These are phyloP conservation scores for Leptographium radiaticola DNA, from an alignment of 2,329 filamentous ascomycete species.

Conservation along the genomic window DNA sequence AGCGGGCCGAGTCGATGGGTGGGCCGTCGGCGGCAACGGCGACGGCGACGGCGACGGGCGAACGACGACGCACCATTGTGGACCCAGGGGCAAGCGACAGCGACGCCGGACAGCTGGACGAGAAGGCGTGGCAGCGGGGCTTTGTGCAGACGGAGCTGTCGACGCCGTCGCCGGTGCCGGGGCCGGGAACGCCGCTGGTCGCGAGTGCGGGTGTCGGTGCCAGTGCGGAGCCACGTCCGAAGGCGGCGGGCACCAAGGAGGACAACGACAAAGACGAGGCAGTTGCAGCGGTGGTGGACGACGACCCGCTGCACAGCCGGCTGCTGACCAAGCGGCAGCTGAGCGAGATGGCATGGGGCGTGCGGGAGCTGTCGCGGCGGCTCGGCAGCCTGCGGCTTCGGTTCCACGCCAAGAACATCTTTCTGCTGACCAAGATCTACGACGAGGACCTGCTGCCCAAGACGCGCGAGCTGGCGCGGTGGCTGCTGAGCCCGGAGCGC, in stretches of 20 bases:
- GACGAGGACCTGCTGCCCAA: slow-evolving; percentile 68
- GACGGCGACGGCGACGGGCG: slow-evolving; percentile 17
- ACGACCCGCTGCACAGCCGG: slow-evolving; percentile 39
- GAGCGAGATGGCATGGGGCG: slow-evolving; percentile 93
- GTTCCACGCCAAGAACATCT: slow-evolving; percentile 69
- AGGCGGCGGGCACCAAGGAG: slow-evolving; percentile 11
- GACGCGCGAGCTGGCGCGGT: slow-evolving; percentile 63
- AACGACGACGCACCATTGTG: slow-evolving; percentile 16
- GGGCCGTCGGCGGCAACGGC: slow-evolving; percentile 20
- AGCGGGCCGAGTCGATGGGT: not conserved
- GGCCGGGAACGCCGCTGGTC: slow-evolving; percentile 33
- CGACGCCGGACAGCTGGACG: slow-evolving; percentile 40
- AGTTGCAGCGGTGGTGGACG: slow-evolving; percentile 1
- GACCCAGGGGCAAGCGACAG: slow-evolving; percentile 29
- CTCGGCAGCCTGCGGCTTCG: slow-evolving; percentile 72
- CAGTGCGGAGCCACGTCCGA: not conserved
- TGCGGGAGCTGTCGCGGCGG: slow-evolving; percentile 77
- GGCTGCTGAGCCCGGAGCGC: slow-evolving; percentile 63
- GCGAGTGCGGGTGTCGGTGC: slow-evolving; percentile 19
- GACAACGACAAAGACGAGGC: slow-evolving; percentile 8
- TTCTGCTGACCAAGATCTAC: slow-evolving; percentile 84
- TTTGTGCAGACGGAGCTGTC: slow-evolving; percentile 26
- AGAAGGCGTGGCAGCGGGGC: slow-evolving; percentile 39
- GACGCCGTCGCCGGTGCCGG: slow-evolving; percentile 21
- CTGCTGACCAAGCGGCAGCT: slow-evolving; percentile 89